Conservation (phyloP, 129 eudicot genomes). For the Flaveria bidentis region DNA sequence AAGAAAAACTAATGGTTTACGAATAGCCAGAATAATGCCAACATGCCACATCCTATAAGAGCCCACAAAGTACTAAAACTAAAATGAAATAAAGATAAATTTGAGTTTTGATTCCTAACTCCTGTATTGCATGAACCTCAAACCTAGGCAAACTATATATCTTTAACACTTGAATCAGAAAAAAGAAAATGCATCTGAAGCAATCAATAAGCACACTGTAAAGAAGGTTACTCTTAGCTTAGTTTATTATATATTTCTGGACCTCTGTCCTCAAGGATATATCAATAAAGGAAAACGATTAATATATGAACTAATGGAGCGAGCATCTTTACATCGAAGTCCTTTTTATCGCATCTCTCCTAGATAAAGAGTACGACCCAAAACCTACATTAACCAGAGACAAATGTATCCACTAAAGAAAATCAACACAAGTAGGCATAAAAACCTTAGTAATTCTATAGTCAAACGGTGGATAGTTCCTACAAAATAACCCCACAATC, state of each 20-base stretch:
- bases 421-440: slow-evolving; percentile 6
- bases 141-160: slow-evolving; percentile 4
- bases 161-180: background rate
- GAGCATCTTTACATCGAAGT: background rate
- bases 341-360: background rate
- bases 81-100: background rate
- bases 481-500: background rate
- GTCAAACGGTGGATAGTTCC: slow-evolving; percentile 5
- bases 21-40: background rate
- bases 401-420: no score
- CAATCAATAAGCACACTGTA: background rate
- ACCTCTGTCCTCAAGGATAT: background rate
- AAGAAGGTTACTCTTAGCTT: background rate
- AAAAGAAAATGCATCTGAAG: background rate
- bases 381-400: slow-evolving; percentile 10
- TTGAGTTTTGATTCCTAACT: background rate
- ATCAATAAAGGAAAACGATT: background rate
- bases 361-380: background rate
- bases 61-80: background rate
- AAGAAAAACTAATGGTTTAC: background rate
- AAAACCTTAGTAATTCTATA: slow-evolving; percentile 12
- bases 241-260: background rate
- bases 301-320: no score
- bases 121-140: slow-evolving; percentile 5
- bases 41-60: background rate